Conservation (phyloP, 176 grass and related monocot genomes). For the Coix lacrymajobi region DNA sequence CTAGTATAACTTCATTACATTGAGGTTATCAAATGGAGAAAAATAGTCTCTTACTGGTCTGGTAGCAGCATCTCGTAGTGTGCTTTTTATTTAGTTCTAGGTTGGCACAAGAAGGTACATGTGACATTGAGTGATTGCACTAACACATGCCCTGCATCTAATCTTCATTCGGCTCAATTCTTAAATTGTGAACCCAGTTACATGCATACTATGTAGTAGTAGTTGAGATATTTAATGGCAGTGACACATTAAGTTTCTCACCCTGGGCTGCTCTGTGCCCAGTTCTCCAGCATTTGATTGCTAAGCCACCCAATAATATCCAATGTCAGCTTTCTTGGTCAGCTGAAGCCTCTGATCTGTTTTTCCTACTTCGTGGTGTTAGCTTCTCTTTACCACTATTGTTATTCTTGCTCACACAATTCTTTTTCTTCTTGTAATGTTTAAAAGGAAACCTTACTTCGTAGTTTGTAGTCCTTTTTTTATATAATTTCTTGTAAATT, state of each 20-base stretch:
- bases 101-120: constrained; percentile 12
- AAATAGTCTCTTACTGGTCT: constrained; percentile 13
- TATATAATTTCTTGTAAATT: background rate
- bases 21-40: background rate
- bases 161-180: background rate
- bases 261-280: background rate
- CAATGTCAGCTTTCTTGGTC: background rate
- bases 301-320: background rate
- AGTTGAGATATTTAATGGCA: background rate
- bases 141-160: background rate
- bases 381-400: background rate
- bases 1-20: background rate
- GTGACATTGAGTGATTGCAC: constrained; percentile 11
- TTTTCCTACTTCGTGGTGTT: background rate
- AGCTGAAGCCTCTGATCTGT: background rate
- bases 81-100: constrained; percentile 1
- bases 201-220: background rate
- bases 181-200: constrained; percentile 2
- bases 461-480: background rate
- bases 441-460: background rate
- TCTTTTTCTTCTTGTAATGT: background rate
- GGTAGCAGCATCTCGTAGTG: constrained; percentile 17
- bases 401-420: background rate
- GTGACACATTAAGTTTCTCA: background rate
- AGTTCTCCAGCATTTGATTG: background rate